Conservation (phyloP, 768 basidiomycete species). For the Mycena amicta region DNA sequence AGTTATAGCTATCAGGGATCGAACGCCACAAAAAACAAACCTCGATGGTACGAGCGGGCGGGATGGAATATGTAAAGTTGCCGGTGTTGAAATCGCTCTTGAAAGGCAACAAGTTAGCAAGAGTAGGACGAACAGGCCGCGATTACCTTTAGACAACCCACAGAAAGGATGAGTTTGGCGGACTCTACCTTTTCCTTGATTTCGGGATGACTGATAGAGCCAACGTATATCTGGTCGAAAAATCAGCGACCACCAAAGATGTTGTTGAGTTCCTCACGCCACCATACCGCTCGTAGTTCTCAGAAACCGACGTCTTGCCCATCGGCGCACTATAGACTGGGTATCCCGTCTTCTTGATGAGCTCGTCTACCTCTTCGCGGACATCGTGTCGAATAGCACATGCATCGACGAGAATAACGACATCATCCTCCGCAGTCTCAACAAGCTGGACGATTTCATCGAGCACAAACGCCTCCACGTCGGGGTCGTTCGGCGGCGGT, state of each 20-base stretch:
- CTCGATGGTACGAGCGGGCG: constrained; percentile 61
- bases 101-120: no score
- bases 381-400: constrained; percentile 77
- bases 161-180: constrained; percentile 73
- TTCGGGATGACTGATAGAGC: constrained; percentile 64
- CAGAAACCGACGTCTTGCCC: constrained; percentile 80
- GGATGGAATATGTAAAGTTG: constrained; percentile 78
- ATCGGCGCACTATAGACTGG: constrained; percentile 77
- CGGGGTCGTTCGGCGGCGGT: constrained; percentile 54
- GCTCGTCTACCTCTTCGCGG: constrained; percentile 59
- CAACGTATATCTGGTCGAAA: constrained; percentile 67
- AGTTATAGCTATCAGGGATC: background rate
- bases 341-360: constrained; percentile 66
- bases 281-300: constrained; percentile 72
- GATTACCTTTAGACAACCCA: constrained; percentile 70
- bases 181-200: constrained; percentile 74
- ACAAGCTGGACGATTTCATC: constrained; percentile 70
- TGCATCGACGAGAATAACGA: constrained; percentile 79
- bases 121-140: no score
- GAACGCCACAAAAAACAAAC: constrained; percentile 33
- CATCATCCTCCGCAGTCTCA: constrained; percentile 64
- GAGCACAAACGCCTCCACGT: constrained; percentile 69
- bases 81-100: constrained; percentile 88
- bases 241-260: constrained; percentile 3
- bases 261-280: constrained; percentile 54